Evolutionary conservation across 345 rosid genomes (phyloP).

Genomic region (Gossypium australe): DNA sequence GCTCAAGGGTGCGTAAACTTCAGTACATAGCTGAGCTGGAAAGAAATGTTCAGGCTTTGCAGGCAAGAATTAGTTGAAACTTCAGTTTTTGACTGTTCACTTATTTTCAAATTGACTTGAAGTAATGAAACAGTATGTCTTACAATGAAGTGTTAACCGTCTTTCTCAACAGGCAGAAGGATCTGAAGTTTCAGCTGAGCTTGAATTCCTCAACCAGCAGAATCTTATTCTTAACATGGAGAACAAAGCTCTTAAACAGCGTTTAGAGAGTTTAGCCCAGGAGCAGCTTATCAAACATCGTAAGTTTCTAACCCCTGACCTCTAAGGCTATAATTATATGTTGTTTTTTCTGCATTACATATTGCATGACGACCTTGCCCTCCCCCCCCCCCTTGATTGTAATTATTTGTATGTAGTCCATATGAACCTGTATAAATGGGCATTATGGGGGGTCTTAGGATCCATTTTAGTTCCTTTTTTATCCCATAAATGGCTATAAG

Average conservation of each 20-base stretch:
- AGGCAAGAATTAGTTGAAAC: constrained; percentile 42
- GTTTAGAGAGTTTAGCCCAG: constrained; percentile 71
- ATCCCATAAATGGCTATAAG: neutral
- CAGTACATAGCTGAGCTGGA: constrained; percentile 99
- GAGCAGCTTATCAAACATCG: constrained; percentile 78
- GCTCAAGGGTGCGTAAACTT: constrained; percentile 95
- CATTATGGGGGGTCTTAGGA: neutral
- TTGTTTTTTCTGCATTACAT: constrained; percentile 8
- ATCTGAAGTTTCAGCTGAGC: constrained; percentile 77
- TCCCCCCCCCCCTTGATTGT: neutral
- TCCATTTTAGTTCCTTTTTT: neutral
- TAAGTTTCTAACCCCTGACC: constrained; percentile 27
- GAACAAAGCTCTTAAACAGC: constrained; percentile 80
- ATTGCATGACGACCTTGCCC: neutral
- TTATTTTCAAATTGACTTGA: neutral
- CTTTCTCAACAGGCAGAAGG: constrained; percentile 60
- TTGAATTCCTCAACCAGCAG: constrained; percentile 79
- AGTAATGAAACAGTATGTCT: neutral
- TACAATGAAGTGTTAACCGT: constrained; percentile 5
- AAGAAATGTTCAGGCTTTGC: constrained; percentile 92
- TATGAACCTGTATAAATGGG: neutral
- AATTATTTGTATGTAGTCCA: neutral
- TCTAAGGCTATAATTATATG: neutral
- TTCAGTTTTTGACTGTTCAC: neutral
- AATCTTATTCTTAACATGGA: constrained; percentile 84